Conservation (phyloP, 169 alveolate genomes). For the Amoebophrya sp. region DNA sequence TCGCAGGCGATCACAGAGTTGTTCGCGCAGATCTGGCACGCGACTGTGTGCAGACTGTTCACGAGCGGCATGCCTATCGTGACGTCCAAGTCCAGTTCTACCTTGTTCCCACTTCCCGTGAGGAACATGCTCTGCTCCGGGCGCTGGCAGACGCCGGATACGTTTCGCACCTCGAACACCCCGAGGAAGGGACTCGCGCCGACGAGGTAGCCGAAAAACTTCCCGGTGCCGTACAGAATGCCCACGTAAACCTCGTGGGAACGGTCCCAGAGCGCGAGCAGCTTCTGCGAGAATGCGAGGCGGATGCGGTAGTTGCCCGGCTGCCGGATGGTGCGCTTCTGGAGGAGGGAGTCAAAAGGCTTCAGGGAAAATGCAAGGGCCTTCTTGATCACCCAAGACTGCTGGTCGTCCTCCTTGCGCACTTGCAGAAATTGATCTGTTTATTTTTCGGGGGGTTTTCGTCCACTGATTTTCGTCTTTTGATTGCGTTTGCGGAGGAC, state of each 20-base stretch:
- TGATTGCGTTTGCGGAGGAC: not conserved
- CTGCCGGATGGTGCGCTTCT: not conserved
- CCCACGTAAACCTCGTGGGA: not conserved
- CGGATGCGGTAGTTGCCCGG: not conserved
- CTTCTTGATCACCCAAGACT: not conserved
- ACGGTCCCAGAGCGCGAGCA: not conserved
- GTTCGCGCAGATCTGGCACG: not conserved
- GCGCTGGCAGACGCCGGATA: not conserved
- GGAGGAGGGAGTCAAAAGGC: not conserved
- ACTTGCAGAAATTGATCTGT: not conserved
- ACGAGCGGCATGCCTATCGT: not conserved
- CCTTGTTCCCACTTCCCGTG: not conserved
- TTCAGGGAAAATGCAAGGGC: not conserved
- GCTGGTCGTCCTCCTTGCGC: not conserved
- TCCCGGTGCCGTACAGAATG: not conserved
- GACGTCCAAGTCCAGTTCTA: not conserved
- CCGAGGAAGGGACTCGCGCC: not conserved
- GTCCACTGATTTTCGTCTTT: no score
- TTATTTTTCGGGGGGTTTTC: not conserved
- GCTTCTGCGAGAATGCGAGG: not conserved
- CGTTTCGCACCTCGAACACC: not conserved
- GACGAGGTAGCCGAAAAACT: not conserved
- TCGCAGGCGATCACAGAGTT: not conserved
- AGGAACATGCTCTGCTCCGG: not conserved
- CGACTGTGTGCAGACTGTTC: not conserved